Base-by-base conservation (phyloP, 2,329 filamentous ascomycete species). In the Ampelomyces quisqualis region DNA sequence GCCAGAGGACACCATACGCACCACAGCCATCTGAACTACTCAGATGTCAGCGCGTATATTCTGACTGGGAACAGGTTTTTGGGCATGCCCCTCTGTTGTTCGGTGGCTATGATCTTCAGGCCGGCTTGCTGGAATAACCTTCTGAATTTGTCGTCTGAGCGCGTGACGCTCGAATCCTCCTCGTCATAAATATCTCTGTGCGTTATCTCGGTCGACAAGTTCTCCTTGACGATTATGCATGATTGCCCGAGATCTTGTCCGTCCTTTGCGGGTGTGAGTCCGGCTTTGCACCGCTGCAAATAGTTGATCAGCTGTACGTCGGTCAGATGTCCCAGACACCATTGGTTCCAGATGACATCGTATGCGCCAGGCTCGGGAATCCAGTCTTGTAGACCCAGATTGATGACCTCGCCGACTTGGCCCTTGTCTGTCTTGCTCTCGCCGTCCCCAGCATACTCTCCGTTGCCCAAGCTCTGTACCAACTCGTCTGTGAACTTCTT, bases 321-420 rank as follows among this genome's bases (percentile, higher is more conserved):
- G 0, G 80, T 89, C 39, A 95, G 72, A 65, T 96, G 85, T 17
- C 88, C 86, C 6, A 91, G 69, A 67, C 90, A 96, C 90, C 90
- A 95, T 68, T 96, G 90, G 37, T 80, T 85, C 88, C 88, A 95
- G 46, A 96, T 82, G 31, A 95, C 67, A 62, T 90, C 85, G 67
- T 96, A 96, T 34, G 70, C 64, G 7, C 56, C 58, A 4, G 38
- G 17, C 14, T 62, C 57, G 5, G 68, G 60, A 0, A 77, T 73
- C 88, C 88, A 94, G 19, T 78, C 76, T 66, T 95, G 85, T 1
- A 95, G 71, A 0, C 88, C 88, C 2, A 84, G 70, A 51, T 86
- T 88, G 69, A 81, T 85, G 13, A 95, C 77, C 15, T 76, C 70
- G 1, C 85, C 85, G 1, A 80, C 65, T 28, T 76, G 77, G 1